phyloP scores from a whole-genome alignment of 257 asterid genomes.

The Osmanthus fragrans region DNA sequence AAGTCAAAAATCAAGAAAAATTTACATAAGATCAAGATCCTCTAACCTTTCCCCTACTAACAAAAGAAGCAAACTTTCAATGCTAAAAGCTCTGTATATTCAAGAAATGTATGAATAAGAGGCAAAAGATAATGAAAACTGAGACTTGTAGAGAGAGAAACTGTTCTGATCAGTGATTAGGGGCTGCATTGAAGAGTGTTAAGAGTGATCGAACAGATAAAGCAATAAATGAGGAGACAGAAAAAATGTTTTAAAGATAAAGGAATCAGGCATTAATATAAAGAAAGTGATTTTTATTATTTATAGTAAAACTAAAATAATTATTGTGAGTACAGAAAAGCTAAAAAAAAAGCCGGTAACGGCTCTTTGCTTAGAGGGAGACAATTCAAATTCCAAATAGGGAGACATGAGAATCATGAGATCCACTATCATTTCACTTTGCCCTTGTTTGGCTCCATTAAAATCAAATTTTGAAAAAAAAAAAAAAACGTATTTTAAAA shows the following conservation, averaged over 20 bases:
- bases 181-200: slow-evolving; percentile 32
- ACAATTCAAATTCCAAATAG: slow-evolving; percentile 63
- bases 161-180: slow-evolving; percentile 26
- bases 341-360: slow-evolving; percentile 54
- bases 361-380: slow-evolving; percentile 61
- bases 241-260: slow-evolving; percentile 23
- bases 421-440: slow-evolving; percentile 19
- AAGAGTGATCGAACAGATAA: slow-evolving; percentile 38
- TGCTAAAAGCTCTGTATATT: slow-evolving; percentile 1
- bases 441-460: no score
- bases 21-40: slow-evolving; percentile 40
- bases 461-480: no score
- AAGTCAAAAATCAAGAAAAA: slow-evolving; percentile 38
- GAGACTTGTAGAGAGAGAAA: slow-evolving; percentile 38
- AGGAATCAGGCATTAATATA: slow-evolving; percentile 14
- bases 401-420: slow-evolving; percentile 11
- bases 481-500: no score
- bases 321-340: slow-evolving; percentile 37
- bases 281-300: slow-evolving; percentile 18
- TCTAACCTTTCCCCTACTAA: slow-evolving; percentile 10
- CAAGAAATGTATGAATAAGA: slow-evolving; percentile 15
- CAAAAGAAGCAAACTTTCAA: slow-evolving; percentile 30
- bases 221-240: slow-evolving; percentile 60
- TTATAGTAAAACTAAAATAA: slow-evolving; percentile 9
- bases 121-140: slow-evolving; percentile 5